Percentiles rank a stretch among this genome's conserved stretches.
These are phyloP conservation scores for Monocercomonoides exilis DNA, from an alignment of 78 protist species.

Conservation along the genomic window DNA sequence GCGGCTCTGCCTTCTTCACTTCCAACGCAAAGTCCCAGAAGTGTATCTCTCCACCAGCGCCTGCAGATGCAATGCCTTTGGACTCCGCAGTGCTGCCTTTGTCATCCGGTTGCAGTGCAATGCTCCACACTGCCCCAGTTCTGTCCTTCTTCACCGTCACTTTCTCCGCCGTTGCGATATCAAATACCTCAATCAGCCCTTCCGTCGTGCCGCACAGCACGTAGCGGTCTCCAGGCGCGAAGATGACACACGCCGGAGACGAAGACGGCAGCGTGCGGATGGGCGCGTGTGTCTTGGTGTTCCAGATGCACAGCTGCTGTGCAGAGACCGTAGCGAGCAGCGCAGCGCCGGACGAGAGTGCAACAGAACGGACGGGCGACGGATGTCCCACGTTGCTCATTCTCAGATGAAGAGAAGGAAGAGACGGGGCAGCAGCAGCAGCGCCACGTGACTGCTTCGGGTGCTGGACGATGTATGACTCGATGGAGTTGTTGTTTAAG, in stretches of 20 bases:
- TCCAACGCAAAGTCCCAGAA: conserved; percentile 80
- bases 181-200: conserved; percentile 69
- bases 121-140: conserved; percentile 51
- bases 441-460: too few relatives aligned
- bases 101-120: conserved; percentile 36
- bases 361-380: conserved; percentile 8
- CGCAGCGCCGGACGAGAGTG: conserved; percentile 14
- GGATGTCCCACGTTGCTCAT: too few relatives aligned
- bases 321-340: neutral
- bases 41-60: conserved; percentile 58
- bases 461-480: conserved; percentile 20
- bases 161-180: conserved; percentile 45
- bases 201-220: conserved; percentile 74
- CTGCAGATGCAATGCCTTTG: conserved; percentile 63
- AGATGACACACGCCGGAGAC: conserved; percentile 47
- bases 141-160: neutral
- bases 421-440: too few relatives aligned
- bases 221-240: conserved; percentile 72
- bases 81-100: too few relatives aligned
- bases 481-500: conserved; percentile 42
- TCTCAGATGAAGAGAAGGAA: too few relatives aligned
- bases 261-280: conserved; percentile 37
- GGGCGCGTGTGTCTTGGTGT: neutral
- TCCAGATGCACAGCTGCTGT: neutral
- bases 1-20: neutral